Evolutionary conservation across 805 yeast genomes (phyloP).

Genomic region (Candida loeiensis): DNA sequence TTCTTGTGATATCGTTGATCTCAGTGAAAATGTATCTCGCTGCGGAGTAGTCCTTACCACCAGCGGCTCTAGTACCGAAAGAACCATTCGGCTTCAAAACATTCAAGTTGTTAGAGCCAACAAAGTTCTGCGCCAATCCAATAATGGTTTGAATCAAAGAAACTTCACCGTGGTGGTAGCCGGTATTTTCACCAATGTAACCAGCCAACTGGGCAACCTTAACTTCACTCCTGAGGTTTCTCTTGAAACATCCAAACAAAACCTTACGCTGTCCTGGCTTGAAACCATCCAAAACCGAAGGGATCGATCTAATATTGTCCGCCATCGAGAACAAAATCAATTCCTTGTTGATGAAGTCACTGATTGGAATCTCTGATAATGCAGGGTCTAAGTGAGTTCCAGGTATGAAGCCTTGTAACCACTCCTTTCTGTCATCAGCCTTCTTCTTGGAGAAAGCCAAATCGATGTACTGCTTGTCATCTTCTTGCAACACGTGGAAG

Average conservation of each 20-base stretch:
- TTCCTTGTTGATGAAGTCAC: slow-evolving; percentile 93
- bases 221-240: slow-evolving; percentile 70
- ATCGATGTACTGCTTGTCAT: slow-evolving; percentile 76
- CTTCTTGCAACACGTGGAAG: slow-evolving; percentile 76
- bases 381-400: slow-evolving; percentile 89
- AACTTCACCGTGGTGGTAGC: slow-evolving; percentile 93
- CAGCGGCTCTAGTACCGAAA: slow-evolving; percentile 92
- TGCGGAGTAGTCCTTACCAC: slow-evolving; percentile 99
- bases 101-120: slow-evolving; percentile 88
- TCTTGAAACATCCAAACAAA: slow-evolving; percentile 79
- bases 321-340: slow-evolving; percentile 94
- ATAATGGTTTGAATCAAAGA: slow-evolving; percentile 86
- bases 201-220: slow-evolving; percentile 92
- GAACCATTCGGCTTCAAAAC: slow-evolving; percentile 87
- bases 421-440: slow-evolving; percentile 96
- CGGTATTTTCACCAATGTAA: slow-evolving; percentile 82
- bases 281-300: slow-evolving; percentile 89
- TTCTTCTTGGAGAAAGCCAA: slow-evolving; percentile 91
- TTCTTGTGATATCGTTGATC: slow-evolving; percentile 68
- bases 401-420: slow-evolving; percentile 87
- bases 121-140: slow-evolving; percentile 91
- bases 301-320: slow-evolving; percentile 92
- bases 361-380: slow-evolving; percentile 73
- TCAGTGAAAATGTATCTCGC: slow-evolving; percentile 94
- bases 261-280: slow-evolving; percentile 98